Conservation (phyloP, 371 early-diverging fungal species). For the Rhizopus arrhizus region DNA sequence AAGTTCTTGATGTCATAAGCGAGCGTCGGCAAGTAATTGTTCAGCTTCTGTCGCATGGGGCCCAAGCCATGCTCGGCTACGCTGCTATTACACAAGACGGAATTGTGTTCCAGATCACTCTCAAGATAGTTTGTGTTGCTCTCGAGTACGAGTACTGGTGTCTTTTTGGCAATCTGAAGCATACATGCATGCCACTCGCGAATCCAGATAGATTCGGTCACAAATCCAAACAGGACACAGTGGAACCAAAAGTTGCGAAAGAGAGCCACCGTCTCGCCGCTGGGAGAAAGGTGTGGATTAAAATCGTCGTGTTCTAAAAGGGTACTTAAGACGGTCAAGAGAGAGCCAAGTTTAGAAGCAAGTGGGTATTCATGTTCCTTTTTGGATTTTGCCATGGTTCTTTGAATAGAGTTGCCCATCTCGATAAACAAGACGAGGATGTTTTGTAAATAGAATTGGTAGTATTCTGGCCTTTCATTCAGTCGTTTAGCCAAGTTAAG, state of each 20-base stretch:
- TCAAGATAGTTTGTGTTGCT: conserved; percentile 80
- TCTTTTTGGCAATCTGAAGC: conserved; percentile 76
- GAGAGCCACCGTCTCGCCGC: conserved; percentile 66
- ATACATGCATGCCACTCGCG: conserved; percentile 73
- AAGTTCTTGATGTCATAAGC: conserved; percentile 66
- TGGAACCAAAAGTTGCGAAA: conserved; percentile 93
- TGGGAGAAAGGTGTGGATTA: conserved; percentile 61
- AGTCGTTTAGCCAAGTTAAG: conserved; percentile 56
- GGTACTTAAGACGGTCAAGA: conserved; percentile 66
- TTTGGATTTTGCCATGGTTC: conserved; percentile 49
- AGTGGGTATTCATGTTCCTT: conserved; percentile 56
- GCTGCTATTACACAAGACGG: conserved; percentile 73
- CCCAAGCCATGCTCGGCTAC: conserved; percentile 53
- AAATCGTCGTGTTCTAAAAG: conserved; percentile 66
- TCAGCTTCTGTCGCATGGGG: conserved; percentile 41
- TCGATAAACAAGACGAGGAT: conserved; percentile 70
- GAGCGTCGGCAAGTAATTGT: conserved; percentile 40
- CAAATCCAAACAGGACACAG: conserved; percentile 77
- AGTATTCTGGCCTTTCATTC: conserved; percentile 56
- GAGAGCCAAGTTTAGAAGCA: conserved; percentile 63
- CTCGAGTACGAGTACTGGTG: conserved; percentile 81
- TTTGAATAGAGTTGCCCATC: conserved; percentile 69
- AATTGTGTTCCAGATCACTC: conserved; percentile 88
- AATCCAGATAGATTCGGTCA: conserved; percentile 78
- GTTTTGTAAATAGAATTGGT: conserved; percentile 57